Base-by-base conservation (phyloP, 768 basidiomycete species). In the Lentinus brumalis region DNA sequence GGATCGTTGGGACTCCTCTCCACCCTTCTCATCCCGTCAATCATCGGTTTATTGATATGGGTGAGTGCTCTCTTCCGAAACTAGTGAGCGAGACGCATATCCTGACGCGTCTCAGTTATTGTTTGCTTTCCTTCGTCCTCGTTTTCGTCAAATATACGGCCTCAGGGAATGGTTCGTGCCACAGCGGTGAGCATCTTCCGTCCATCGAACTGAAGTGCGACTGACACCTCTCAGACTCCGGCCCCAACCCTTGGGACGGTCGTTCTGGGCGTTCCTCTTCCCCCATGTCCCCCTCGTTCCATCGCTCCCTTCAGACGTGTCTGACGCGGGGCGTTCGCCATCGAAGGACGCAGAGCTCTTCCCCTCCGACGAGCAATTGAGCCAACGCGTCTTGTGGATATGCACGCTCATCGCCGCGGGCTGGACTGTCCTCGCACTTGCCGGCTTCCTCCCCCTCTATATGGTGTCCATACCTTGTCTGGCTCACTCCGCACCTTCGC, bases 111-210 rank as follows among this genome's bases (percentile, higher is more conserved):
- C 51, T 49, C 52, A 91, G 90, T 70, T 86, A 50, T 62, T 84
- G 46, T 92, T 92, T 72, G 89, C 86, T 29, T 73, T 86, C 49
- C 63, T 90, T 21, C 80, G 90, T 42, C 89, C 90, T 14, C 84
- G 81, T 56, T 86, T 84, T 67, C 83, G 89, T 57, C 87, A 91
- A 75, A 69, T 92, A 14, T 92, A 91, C 66, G 87, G 77, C 18
- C 70, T 87, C 50, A 77, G 90, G 68, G 88, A 91, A 69, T 92
- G 90, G 90, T 92, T 92, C 71, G 81, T 87, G 15, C 84, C 82
- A 49, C 82, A 79, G 73, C 82, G 83, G 89, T 92, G 70, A 74
- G 86, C 80, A 2, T 11, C 11, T 15, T 46, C 53, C 18, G n/a
- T 41, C n/a, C 59, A 21, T 52, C 26, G 21, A 21, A n/a, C n/a